Conservation (phyloP, 192 early-diverging fungal species). For the Lunasporangiospora selenospora region DNA sequence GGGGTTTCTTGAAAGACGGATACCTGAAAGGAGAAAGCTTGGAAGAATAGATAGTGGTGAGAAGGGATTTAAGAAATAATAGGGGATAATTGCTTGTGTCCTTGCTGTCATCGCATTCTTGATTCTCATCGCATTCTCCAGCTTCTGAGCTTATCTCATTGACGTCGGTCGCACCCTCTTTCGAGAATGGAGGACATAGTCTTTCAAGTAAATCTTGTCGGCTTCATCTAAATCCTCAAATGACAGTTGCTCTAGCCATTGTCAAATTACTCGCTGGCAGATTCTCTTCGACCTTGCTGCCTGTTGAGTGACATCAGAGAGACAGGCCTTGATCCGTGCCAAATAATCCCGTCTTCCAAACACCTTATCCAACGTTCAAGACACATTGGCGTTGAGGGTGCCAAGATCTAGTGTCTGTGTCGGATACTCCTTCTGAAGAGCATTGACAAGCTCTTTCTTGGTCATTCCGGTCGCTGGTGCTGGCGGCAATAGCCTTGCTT, state of each 20-base stretch:
- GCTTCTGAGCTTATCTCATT: neutral
- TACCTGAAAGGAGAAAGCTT: conserved; percentile 5
- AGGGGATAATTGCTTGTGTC: too few species aligned
- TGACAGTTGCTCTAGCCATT: conserved; percentile 1
- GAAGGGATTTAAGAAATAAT: neutral
- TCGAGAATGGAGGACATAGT: neutral
- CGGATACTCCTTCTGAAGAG: conserved; percentile 1
- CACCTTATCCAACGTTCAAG: neutral
- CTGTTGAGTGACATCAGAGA: neutral
- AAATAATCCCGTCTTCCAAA: neutral
- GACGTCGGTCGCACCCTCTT: neutral
- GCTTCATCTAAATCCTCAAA: neutral
- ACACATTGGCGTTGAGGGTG: neutral
- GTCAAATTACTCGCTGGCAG: neutral
- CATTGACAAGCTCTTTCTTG: neutral
- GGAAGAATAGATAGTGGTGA: neutral
- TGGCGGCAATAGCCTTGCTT: neutral
- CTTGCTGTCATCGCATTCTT: neutral
- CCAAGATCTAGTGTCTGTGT: neutral
- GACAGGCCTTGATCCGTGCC: neutral
- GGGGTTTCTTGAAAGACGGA: too few species aligned
- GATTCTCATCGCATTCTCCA: neutral
- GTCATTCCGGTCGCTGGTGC: too few species aligned
- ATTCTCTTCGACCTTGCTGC: neutral
- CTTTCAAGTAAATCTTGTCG: neutral